Conservation (phyloP, 176 grass and related monocot species). For the Echinochloa phyllopogon region DNA sequence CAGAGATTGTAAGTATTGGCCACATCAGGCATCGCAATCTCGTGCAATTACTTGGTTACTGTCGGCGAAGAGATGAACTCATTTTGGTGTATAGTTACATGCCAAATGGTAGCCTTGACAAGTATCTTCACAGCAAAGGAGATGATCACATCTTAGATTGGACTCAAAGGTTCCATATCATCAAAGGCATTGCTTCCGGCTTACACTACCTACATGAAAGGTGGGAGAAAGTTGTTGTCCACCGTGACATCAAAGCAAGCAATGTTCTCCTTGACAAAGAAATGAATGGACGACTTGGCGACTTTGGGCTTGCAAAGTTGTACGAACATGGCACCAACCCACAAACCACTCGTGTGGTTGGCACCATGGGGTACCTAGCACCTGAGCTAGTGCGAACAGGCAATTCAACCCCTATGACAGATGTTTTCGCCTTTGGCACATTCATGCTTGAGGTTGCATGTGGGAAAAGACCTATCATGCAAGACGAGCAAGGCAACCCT, state of each 20-base stretch:
- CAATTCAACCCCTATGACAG: conserved; percentile 46
- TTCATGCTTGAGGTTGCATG: conserved; percentile 59
- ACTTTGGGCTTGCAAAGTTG: conserved; percentile 63
- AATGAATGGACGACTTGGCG: conserved; percentile 55
- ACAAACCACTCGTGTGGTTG: conserved; percentile 56
- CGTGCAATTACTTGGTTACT: conserved; percentile 57
- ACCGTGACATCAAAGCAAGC: conserved; percentile 67
- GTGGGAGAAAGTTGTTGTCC: conserved; percentile 65
- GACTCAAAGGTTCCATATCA: conserved; percentile 46
- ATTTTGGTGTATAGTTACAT: conserved; percentile 65
- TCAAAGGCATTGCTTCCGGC: conserved; percentile 49
- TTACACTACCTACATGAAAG: conserved; percentile 63
- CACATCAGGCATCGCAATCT: conserved; percentile 55
- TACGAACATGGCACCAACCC: conserved; percentile 56
- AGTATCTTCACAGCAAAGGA: conserved; percentile 29
- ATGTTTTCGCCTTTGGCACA: conserved; percentile 60
- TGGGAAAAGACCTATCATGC: conserved; percentile 43
- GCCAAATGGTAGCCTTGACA: conserved; percentile 58
- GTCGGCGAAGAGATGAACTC: conserved; percentile 58
- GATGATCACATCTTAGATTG: conserved; percentile 32
- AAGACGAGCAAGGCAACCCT: conserved; percentile 8
- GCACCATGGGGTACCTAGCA: conserved; percentile 63
- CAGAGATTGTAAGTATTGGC: conserved; percentile 53
- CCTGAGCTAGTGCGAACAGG: conserved; percentile 55
- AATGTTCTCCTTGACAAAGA: conserved; percentile 61